Percentiles rank a stretch among this genome's conserved stretches.
phyloP scores from a whole-genome alignment of 305 asterid genomes.

The Rubia peregrina region DNA sequence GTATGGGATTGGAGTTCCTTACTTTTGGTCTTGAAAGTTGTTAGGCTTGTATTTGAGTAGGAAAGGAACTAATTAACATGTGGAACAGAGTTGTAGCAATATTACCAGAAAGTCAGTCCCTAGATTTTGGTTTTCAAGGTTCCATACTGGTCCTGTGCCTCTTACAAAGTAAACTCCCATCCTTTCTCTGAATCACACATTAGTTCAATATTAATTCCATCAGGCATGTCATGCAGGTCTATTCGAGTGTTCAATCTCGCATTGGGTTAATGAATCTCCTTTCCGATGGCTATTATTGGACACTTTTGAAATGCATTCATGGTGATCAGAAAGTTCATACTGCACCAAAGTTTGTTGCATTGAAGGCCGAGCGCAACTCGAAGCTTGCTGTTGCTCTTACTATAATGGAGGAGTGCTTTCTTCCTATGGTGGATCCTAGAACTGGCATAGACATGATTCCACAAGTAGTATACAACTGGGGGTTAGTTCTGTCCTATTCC shows the following conservation, averaged over 20 bases:
- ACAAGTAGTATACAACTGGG: constrained; percentile 89
- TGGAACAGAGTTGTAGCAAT: not conserved
- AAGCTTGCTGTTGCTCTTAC: constrained; percentile 91
- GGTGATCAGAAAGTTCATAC: constrained; percentile 67
- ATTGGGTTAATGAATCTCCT: constrained; percentile 58
- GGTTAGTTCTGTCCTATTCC: constrained; percentile 41
- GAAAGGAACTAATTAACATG: not conserved
- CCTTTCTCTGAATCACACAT: not conserved
- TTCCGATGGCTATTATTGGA: constrained; percentile 70
- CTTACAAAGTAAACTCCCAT: not conserved
- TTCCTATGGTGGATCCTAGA: constrained; percentile 84
- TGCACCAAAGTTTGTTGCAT: constrained; percentile 46
- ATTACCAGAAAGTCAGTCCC: not conserved
- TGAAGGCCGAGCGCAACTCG: constrained; percentile 89
- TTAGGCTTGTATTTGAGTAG: not conserved
- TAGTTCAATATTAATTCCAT: not conserved
- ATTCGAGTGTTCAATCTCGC: constrained; percentile 62
- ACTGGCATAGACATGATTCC: constrained; percentile 96
- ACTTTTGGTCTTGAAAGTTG: constrained; percentile 1
- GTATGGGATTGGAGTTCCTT: not conserved
- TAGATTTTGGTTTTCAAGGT: not conserved
- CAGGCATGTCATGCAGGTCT: constrained; percentile 45
- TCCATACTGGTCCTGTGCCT: not conserved
- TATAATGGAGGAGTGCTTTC: constrained; percentile 88
- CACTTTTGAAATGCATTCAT: constrained; percentile 71